Percentiles rank a stretch among this genome's conserved stretches.
These are phyloP conservation scores for Aspergillus aculeatinus DNA, from an alignment of 2,329 filamentous ascomycete genomes.

Conservation along the genomic window DNA sequence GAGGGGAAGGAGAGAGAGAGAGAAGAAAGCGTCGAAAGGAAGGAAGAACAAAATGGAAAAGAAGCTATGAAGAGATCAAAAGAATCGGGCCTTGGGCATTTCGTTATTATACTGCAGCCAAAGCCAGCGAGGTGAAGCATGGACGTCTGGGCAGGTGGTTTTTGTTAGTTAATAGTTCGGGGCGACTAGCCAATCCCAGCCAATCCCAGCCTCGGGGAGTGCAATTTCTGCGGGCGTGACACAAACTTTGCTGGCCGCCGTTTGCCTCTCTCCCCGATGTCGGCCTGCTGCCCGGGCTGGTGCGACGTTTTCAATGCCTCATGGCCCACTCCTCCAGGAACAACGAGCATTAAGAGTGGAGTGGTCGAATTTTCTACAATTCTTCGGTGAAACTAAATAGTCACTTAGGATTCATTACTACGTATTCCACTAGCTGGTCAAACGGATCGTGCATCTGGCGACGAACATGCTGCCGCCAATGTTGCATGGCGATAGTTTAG, in stretches of 20 bases:
- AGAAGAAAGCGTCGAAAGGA: neutral
- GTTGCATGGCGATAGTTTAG: too few species aligned
- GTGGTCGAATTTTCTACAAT: neutral
- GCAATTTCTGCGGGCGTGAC: constrained; percentile 7
- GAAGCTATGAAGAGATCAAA: neutral
- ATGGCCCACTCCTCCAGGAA: too few species aligned
- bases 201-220: neutral
- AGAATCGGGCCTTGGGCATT: neutral
- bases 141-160: constrained; percentile 2
- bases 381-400: neutral
- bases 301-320: too few species aligned
- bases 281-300: neutral
- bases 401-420: too few species aligned
- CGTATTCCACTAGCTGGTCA: too few species aligned
- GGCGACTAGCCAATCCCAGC: neutral
- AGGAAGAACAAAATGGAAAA: too few species aligned
- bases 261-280: constrained; percentile 2
- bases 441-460: too few species aligned
- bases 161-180: constrained; percentile 9
- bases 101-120: neutral
- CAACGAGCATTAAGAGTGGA: neutral
- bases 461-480: too few species aligned
- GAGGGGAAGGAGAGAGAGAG: neutral
- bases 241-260: constrained; percentile 1
- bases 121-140: neutral